These are phyloP conservation scores for Porcisia hertigi DNA, from an alignment of 208 protist species.

Conservation along the genomic window DNA sequence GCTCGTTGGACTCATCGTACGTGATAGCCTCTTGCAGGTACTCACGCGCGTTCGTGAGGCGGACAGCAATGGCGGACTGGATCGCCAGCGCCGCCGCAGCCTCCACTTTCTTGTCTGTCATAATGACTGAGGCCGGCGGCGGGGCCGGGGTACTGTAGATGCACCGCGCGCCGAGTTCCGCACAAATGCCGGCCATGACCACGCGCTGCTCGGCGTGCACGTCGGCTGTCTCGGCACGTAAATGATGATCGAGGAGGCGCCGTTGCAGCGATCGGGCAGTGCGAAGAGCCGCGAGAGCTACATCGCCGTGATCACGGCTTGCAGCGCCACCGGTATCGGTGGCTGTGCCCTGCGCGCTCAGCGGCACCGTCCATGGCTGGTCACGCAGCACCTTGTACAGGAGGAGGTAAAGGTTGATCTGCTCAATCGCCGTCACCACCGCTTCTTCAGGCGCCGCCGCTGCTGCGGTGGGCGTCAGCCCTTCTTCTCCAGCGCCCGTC, in stretches of 20 bases:
- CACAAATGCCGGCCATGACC: slow-evolving; percentile 70
- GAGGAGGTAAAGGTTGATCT: slow-evolving; percentile 87
- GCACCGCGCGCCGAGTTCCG: slow-evolving; percentile 76
- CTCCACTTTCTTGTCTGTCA: slow-evolving; percentile 28
- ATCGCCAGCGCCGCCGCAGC: slow-evolving; percentile 24
- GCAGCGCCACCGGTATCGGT: not conserved
- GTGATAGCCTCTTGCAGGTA: slow-evolving; percentile 87
- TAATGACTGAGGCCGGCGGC: slow-evolving; percentile 11
- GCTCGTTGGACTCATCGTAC: slow-evolving; percentile 81
- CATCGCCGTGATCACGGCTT: slow-evolving; percentile 19
- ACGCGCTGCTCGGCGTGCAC: slow-evolving; percentile 76
- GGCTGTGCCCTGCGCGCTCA: not conserved
- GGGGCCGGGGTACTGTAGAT: slow-evolving; percentile 23
- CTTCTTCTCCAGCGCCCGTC: not conserved
- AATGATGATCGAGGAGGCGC: slow-evolving; percentile 68
- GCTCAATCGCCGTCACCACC: slow-evolving; percentile 53
- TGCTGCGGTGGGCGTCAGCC: not conserved
- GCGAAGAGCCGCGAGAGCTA: slow-evolving; percentile 59
- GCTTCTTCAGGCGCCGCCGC: slow-evolving; percentile 29
- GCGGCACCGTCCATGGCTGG: slow-evolving; percentile 24
- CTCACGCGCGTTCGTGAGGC: slow-evolving; percentile 61
- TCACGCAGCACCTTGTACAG: slow-evolving; percentile 83
- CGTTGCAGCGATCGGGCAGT: slow-evolving; percentile 73
- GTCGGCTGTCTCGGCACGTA: slow-evolving; percentile 82
- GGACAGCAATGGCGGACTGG: slow-evolving; percentile 16